A percentile compares a stretch with the other conserved stretches of the same genome.
These are phyloP conservation scores for Parafenestella ontariensis DNA, from an alignment of 2,329 filamentous ascomycete species.

Conservation along the genomic window DNA sequence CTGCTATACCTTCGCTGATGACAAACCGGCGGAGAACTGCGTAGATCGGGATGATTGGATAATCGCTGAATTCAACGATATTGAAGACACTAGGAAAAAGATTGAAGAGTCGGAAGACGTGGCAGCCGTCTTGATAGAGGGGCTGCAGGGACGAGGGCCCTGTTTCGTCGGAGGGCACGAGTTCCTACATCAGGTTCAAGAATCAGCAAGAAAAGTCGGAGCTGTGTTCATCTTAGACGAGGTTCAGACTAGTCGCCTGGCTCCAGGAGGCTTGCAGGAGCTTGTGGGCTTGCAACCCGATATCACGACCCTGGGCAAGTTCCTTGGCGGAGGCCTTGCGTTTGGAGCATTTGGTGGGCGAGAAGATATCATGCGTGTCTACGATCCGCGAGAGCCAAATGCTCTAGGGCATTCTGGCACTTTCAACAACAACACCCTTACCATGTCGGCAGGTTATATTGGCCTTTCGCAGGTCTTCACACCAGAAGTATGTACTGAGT, in stretches of 20 bases:
- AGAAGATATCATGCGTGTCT: conserved; percentile 64
- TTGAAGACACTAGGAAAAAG: conserved; percentile 53
- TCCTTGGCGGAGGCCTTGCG: conserved; percentile 69
- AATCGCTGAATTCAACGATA: conserved; percentile 68
- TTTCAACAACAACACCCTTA: conserved; percentile 72
- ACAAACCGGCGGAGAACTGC: conserved; percentile 52
- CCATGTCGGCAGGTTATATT: conserved; percentile 63
- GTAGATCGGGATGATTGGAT: conserved; percentile 64
- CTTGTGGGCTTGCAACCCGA: conserved; percentile 28
- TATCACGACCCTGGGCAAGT: conserved; percentile 71
- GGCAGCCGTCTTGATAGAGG: conserved; percentile 70
- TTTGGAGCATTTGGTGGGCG: conserved; percentile 73
- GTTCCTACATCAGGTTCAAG: conserved; percentile 62
- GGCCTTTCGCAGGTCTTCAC: conserved; percentile 50
- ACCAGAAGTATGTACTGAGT: conserved; percentile 32
- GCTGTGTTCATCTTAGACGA: conserved; percentile 73
- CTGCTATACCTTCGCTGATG: conserved; percentile 56
- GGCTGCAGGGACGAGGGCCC: conserved; percentile 70
- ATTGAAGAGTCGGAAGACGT: conserved; percentile 55
- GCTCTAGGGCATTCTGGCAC: conserved; percentile 66
- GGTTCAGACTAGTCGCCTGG: conserved; percentile 47
- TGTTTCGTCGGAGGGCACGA: conserved; percentile 58
- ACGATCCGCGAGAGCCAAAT: conserved; percentile 56
- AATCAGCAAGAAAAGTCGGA: conserved; percentile 56
- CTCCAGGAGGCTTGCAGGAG: conserved; percentile 28